Conservation (phyloP, 306 rosid species). For the Lagenaria siceraria region DNA sequence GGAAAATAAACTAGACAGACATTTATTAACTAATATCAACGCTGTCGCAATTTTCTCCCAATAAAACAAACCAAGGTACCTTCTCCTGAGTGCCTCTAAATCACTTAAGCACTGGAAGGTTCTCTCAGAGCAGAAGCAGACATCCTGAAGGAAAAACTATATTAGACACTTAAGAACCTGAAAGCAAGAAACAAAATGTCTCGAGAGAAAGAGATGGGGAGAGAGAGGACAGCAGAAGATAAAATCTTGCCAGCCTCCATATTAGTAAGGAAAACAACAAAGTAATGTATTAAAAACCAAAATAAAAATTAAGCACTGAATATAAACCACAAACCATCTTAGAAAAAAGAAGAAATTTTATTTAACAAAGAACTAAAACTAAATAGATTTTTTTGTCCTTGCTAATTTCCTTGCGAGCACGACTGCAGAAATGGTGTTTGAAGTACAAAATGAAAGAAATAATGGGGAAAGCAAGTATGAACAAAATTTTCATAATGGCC, state of each 20-base stretch:
- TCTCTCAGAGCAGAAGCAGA: constrained; percentile 75
- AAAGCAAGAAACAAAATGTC: constrained; percentile 17
- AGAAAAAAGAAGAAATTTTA: not conserved
- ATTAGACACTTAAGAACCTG: constrained; percentile 73
- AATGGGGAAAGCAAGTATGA: constrained; percentile 8
- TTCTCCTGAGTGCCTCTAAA: constrained; percentile 86
- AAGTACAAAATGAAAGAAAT: constrained; percentile 32
- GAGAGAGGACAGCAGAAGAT: not conserved
- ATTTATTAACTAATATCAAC: constrained; percentile 20
- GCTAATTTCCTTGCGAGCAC: constrained; percentile 24
- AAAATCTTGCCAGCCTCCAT: constrained; percentile 6
- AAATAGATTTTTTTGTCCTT: constrained; percentile 8
- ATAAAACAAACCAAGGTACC: constrained; percentile 94
- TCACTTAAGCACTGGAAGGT: constrained; percentile 87
- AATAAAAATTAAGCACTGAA: not conserved
- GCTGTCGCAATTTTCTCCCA: constrained; percentile 56
- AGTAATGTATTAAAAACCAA: not conserved
- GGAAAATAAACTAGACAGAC: constrained; percentile 9
- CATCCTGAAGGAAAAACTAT: constrained; percentile 85
- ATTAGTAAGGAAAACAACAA: not conserved
- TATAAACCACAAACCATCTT: constrained; percentile 9
- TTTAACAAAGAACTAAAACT: constrained; percentile 5
- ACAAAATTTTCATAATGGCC: constrained; percentile 23
- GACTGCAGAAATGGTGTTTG: constrained; percentile 32
- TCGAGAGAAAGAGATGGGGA: constrained; percentile 16